Conservation (phyloP, 495 filamentous ascomycete species). For the Aspergillus baeticus region DNA sequence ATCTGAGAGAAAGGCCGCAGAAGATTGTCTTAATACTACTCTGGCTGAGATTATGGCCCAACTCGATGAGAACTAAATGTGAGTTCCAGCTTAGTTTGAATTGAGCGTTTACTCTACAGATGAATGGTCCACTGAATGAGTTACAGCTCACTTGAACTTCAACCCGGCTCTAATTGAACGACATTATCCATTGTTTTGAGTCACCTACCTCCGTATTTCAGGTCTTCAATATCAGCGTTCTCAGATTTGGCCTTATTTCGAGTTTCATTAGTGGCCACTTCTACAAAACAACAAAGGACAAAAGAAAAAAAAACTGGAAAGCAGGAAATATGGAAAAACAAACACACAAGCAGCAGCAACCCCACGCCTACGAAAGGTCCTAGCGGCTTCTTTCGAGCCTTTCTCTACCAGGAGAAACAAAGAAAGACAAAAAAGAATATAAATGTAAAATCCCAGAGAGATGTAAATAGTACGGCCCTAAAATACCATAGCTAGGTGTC, state of each 20-base stretch:
- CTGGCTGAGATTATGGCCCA: conserved; percentile 12
- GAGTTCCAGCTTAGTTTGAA: background rate
- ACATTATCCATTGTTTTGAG: background rate
- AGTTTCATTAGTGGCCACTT: too few species aligned
- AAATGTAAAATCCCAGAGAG: background rate
- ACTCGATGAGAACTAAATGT: conserved; percentile 16
- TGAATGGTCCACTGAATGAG: background rate
- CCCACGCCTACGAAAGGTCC: background rate
- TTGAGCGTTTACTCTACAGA: background rate
- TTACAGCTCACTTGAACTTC: background rate
- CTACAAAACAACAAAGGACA: background rate
- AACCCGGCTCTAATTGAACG: background rate
- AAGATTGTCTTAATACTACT: conserved; percentile 9
- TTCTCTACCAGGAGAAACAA: background rate
- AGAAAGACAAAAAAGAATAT: background rate
- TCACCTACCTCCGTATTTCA: background rate
- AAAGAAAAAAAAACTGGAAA: background rate
- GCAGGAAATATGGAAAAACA: conserved; percentile 2
- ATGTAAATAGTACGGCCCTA: background rate
- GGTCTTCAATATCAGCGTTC: background rate
- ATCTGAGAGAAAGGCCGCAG: conserved; percentile 9
- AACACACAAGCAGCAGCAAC: background rate
- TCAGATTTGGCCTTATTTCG: too few species aligned
- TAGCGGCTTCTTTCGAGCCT: background rate
- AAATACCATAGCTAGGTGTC: background rate